Evolutionary conservation across 768 basidiomycete species (phyloP).

Genomic region (Boletus rex-veris): DNA sequence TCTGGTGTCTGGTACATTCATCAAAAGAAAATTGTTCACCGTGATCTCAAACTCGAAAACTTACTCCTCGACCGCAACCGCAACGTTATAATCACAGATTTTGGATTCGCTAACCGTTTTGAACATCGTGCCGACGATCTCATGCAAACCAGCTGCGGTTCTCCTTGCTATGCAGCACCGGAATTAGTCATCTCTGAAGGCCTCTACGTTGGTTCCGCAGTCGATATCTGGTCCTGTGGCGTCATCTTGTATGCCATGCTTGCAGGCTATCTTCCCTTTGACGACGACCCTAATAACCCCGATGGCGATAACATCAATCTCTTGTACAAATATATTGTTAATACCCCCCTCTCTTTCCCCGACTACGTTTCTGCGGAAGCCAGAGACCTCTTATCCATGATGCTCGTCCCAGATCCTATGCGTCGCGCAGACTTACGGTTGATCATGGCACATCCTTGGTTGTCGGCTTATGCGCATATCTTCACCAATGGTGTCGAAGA

Average conservation of each 20-base stretch:
- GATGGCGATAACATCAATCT: constrained; percentile 99
- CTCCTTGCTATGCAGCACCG: constrained; percentile 97
- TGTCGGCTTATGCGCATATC: constrained; percentile 43
- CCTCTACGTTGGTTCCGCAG: constrained; percentile 93
- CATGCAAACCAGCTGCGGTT: constrained; percentile 98
- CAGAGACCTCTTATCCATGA: constrained; percentile 77
- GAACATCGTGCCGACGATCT: constrained; percentile 90
- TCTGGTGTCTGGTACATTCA: constrained; percentile 99
- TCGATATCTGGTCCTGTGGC: constrained; percentile 97
- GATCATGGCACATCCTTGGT: constrained; percentile 90
- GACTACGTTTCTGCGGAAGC: constrained; percentile 87
- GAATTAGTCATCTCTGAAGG: constrained; percentile 98
- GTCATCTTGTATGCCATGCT: constrained; percentile 98
- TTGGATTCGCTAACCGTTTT: constrained; percentile 98
- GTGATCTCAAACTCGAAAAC: constrained; percentile 98
- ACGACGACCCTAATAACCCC: constrained; percentile 97
- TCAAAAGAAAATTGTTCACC: constrained; percentile 98
- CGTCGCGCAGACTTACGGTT: constrained; percentile 69
- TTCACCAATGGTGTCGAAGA: constrained; percentile 76
- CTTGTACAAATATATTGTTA: constrained; percentile 97
- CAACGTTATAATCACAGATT: constrained; percentile 99
- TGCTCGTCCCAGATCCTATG: constrained; percentile 92
- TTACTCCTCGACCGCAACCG: constrained; percentile 94
- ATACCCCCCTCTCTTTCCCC: constrained; percentile 95
- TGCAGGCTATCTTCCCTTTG: constrained; percentile 96